phyloP scores from a whole-genome alignment of 2,329 filamentous ascomycete species.

The Arthrobotrys megalospora region DNA sequence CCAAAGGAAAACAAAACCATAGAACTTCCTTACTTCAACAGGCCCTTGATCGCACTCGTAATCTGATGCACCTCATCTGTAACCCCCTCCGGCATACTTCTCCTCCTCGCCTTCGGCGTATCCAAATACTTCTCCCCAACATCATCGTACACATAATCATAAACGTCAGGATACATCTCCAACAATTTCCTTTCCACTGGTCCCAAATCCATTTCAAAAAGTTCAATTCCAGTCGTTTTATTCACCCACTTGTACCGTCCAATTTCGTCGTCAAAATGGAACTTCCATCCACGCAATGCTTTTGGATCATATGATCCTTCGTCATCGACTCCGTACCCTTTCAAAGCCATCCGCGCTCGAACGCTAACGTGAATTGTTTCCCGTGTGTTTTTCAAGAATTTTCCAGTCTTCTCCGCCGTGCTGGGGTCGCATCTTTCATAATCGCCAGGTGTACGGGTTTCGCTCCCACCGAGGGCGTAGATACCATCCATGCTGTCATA shows the following conservation, averaged over 20 bases:
- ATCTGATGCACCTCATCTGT: conserved; percentile 44
- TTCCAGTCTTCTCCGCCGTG: conserved; percentile 37
- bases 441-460: conserved; percentile 47
- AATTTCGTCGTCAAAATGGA: conserved; percentile 37
- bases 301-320: conserved; percentile 45
- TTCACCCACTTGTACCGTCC: conserved; percentile 50
- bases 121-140: conserved; percentile 28
- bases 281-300: conserved; percentile 37
- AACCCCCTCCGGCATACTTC: conserved; percentile 29
- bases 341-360: conserved; percentile 31
- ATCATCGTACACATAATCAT: conserved; percentile 49
- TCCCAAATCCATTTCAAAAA: conserved; percentile 49
- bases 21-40: conserved; percentile 29
- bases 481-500: conserved; percentile 53
- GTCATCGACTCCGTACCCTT: conserved; percentile 53
- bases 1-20: neutral
- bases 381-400: conserved; percentile 46
- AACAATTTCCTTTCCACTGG: conserved; percentile 39
- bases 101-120: conserved; percentile 5
- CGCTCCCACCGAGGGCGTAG: conserved; percentile 52
- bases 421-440: conserved; percentile 42
- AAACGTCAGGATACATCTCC: conserved; percentile 50
- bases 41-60: conserved; percentile 40
- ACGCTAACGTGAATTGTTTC: conserved; percentile 51
- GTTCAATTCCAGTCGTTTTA: conserved; percentile 39